phyloP scores from a whole-genome alignment of 2,329 filamentous ascomycete species.

The Celoporthe dispersa region DNA sequence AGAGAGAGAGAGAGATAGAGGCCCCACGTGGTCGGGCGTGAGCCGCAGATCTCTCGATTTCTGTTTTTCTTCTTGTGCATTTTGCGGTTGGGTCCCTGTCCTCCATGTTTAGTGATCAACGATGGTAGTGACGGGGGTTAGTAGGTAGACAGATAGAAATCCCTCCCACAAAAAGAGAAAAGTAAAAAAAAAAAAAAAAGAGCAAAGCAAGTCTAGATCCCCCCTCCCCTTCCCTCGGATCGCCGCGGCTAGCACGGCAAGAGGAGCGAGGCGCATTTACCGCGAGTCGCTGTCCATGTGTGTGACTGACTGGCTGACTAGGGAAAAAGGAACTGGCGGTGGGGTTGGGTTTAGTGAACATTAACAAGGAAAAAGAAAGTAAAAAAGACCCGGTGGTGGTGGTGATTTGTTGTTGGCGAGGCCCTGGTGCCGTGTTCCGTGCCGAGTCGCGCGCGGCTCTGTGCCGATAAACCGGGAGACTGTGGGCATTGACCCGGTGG shows the following conservation, averaged over 20 bases:
- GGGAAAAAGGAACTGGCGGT: not conserved
- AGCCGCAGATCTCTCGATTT: not conserved
- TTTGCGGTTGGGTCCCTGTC: not conserved
- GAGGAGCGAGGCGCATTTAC: not conserved
- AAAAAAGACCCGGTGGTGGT: not conserved
- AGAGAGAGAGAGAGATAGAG: not conserved
- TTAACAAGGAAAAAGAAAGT: not conserved
- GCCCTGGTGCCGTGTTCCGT: slow-evolving; percentile 6
- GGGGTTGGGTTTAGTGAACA: not conserved
- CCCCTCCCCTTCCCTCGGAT: no score
- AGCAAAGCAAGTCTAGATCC: not conserved
- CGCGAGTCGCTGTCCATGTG: not conserved
- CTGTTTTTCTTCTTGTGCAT: not conserved
- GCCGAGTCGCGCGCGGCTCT: not conserved
- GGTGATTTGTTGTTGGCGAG: not conserved
- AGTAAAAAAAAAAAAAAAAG: not conserved
- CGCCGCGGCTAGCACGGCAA: slow-evolving; percentile 1
- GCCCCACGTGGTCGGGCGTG: not conserved
- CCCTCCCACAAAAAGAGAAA: not conserved
- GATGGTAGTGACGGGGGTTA: not conserved
- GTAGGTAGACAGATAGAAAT: not conserved
- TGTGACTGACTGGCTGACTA: not conserved
- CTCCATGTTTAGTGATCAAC: not conserved
- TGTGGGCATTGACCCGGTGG: not conserved
- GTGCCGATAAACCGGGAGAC: not conserved